Conservation (phyloP, 352 stramenopile species). For the Phytophthora fragariaefolia region DNA sequence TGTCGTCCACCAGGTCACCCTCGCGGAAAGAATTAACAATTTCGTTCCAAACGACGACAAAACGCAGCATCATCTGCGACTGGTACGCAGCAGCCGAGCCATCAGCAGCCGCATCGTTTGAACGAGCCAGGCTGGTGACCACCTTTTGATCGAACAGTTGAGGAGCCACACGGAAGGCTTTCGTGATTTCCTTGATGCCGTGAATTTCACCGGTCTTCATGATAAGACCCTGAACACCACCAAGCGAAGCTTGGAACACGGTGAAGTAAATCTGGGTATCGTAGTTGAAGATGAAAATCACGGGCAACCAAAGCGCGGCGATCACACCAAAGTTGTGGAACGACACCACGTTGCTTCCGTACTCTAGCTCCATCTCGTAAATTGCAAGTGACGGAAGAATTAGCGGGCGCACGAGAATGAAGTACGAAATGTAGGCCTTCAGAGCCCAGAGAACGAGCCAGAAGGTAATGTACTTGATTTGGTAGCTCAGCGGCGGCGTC, state of each 20-base stretch:
- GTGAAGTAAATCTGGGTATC: slow-evolving; percentile 86
- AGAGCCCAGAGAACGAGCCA: slow-evolving; percentile 66
- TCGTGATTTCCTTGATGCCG: slow-evolving; percentile 70
- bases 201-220: slow-evolving; percentile 82
- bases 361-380: slow-evolving; percentile 69
- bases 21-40: slow-evolving; percentile 83
- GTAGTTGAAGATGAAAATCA: slow-evolving; percentile 83
- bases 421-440: slow-evolving; percentile 76
- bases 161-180: slow-evolving; percentile 69
- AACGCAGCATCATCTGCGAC: slow-evolving; percentile 80
- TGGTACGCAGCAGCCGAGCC: slow-evolving; percentile 56
- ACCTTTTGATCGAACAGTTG: slow-evolving; percentile 79
- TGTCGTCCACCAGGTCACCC: slow-evolving; percentile 76
- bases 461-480: slow-evolving; percentile 72
- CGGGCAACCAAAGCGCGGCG: slow-evolving; percentile 63
- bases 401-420: slow-evolving; percentile 68
- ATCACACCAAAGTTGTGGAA: slow-evolving; percentile 79
- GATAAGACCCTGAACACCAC: slow-evolving; percentile 54
- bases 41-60: slow-evolving; percentile 84
- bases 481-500: slow-evolving; percentile 59
- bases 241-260: slow-evolving; percentile 66
- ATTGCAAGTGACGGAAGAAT: slow-evolving; percentile 75
- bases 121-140: slow-evolving; percentile 66
- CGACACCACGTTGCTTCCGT: slow-evolving; percentile 64
- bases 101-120: slow-evolving; percentile 59